phyloP scores from a whole-genome alignment of 1,139 yeast species.

The Candida albicans region DNA sequence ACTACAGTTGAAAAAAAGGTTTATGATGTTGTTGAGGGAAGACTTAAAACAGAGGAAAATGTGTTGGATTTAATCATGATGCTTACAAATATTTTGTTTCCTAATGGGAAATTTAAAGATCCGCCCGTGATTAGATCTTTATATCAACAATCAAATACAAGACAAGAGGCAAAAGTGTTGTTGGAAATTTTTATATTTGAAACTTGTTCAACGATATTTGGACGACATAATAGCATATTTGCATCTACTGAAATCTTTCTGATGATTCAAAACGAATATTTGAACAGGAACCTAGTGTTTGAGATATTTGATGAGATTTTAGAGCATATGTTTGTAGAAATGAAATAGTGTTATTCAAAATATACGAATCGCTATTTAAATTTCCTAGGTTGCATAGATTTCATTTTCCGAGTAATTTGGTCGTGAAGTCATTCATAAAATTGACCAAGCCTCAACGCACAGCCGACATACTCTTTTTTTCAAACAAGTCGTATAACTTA shows the following conservation, averaged over 20 bases:
- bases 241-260: conserved; percentile 64
- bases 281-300: conserved; percentile 65
- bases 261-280: conserved; percentile 70
- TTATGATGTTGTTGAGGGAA: conserved; percentile 36
- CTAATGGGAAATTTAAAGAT: conserved; percentile 55
- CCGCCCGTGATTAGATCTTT: conserved; percentile 47
- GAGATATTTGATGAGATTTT: conserved; percentile 43
- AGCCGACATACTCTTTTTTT: no score
- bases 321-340: conserved; percentile 30
- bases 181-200: conserved; percentile 61
- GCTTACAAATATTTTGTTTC: conserved; percentile 60
- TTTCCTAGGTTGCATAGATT: neutral
- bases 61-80: conserved; percentile 45
- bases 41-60: conserved; percentile 45
- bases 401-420: neutral
- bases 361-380: neutral
- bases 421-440: no score
- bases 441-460: no score
- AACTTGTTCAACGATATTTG: conserved; percentile 73
- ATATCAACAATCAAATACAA: conserved; percentile 52
- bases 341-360: conserved; percentile 3
- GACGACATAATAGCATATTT: conserved; percentile 58
- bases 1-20: conserved; percentile 82
- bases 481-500: no score
- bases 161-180: conserved; percentile 59